phyloP scores from a whole-genome alignment of 805 yeast species.

The Candida berthetii region DNA sequence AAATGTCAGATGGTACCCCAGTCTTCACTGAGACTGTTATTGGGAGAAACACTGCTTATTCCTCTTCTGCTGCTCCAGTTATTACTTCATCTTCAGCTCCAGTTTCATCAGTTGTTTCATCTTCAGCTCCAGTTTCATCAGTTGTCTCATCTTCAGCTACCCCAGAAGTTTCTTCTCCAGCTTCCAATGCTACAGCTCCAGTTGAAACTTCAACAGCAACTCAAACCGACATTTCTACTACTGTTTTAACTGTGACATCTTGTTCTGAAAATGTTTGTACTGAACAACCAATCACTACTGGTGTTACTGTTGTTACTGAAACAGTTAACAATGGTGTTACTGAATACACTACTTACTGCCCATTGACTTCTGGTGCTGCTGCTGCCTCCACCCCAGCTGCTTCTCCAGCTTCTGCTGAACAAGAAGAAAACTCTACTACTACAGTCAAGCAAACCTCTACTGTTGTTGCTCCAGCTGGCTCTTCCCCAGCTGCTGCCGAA shows the following conservation, averaged over 20 bases:
- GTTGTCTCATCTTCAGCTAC: not conserved
- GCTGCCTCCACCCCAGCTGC: not conserved
- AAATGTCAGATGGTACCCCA: not conserved
- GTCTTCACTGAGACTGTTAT: not conserved
- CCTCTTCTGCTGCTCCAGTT: not conserved
- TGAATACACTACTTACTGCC: slow-evolving; percentile 21
- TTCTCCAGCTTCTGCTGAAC: not conserved
- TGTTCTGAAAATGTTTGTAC: too few species aligned
- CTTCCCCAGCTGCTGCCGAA: not conserved
- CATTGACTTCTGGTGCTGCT: slow-evolving; percentile 11
- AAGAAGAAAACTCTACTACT: not conserved
- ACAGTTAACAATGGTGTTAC: slow-evolving; percentile 15
- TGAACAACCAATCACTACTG: slow-evolving; percentile 15
- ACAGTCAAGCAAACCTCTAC: too few species aligned
- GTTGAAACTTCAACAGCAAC: not conserved
- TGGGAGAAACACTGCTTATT: not conserved
- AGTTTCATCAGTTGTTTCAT: not conserved
- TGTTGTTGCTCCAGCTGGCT: not conserved
- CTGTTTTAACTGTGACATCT: slow-evolving; percentile 11
- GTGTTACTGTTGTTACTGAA: slow-evolving; percentile 16
- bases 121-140: not conserved
- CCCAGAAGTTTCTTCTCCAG: not conserved
- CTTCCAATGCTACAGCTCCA: not conserved
- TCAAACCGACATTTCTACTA: not conserved
- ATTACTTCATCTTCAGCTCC: not conserved